Percentiles rank a stretch among this genome's conserved stretches.
phyloP scores from a whole-genome alignment of 2,329 filamentous ascomycete genomes.

The Monilinia fructicola region DNA sequence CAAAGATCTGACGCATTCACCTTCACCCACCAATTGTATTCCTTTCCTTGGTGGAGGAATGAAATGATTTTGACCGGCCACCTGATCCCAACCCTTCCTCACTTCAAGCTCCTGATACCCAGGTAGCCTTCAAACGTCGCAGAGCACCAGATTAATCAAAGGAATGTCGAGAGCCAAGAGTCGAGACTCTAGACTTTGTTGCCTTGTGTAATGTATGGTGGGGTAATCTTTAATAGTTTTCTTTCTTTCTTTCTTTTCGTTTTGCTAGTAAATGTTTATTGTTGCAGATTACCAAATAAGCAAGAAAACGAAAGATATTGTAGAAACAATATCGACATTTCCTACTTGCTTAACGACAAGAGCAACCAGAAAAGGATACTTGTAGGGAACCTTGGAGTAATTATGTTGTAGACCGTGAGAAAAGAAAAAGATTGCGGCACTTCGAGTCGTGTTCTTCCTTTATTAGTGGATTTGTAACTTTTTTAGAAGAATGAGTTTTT shows the following conservation, averaged over 20 bases:
- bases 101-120: not conserved
- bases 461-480: slow-evolving; percentile 1
- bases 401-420: not conserved
- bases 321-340: not conserved
- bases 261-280: slow-evolving; percentile 5
- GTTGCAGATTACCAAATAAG: not conserved
- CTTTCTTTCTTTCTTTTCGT: too few species aligned
- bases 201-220: slow-evolving; percentile 6
- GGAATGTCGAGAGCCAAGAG: not conserved
- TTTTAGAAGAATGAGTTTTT: not conserved
- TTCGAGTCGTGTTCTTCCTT: not conserved
- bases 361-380: not conserved
- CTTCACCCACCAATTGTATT: slow-evolving; percentile 3
- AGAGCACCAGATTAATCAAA: not conserved
- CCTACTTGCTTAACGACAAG: not conserved
- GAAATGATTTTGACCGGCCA: not conserved
- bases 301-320: not conserved
- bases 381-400: too few species aligned
- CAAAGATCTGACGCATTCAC: slow-evolving; percentile 2
- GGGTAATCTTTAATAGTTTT: slow-evolving; percentile 3
- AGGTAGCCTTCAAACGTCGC: not conserved
- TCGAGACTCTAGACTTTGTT: not conserved
- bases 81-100: not conserved
- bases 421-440: not conserved
- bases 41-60: not conserved